Evolutionary conservation across 371 early-diverging fungal species (phyloP), one percentile per base, ranked within the genome.

Genomic region (Mucor sp.): DNA sequence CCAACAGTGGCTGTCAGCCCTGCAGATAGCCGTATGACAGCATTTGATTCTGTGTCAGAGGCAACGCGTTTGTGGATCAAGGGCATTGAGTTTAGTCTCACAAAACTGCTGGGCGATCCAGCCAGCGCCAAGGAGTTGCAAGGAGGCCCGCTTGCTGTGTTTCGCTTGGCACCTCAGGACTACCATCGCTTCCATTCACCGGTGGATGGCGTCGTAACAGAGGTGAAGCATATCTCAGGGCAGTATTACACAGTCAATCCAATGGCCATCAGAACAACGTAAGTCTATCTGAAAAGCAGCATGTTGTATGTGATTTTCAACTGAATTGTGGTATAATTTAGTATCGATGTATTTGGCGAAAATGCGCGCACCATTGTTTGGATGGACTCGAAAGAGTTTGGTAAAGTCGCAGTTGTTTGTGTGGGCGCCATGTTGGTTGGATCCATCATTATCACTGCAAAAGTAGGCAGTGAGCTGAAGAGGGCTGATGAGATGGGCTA

Each of bases 161-260:
- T 89, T 71, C 82, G 93, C 35, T 75, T 94, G 30, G 92, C 93
- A 2, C 92, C 94, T 23, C 91, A 91, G 69, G 93, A 94, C 65
- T 93, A 93, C 60, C 94, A 94, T 63, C 86, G 93, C 21, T 90
- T 87, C 69, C 94, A 93, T 69, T 71, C 79, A 21, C 93, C 93
- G 27, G 83, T 89, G 0, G 82, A 84, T 28, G 91, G 92, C 1
- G 67, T 68, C 4, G 62, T 91, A n/a, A 72, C 68, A 14, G 60
- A 66, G 3, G 60, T 71, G 8, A 63, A 67, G 30, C 63, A 65
- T 11, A 73, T 78, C 28, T 33, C 65, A n/a, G 78, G 78, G 5
- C 75, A 74, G 25, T 78, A 78, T 23, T 78, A 69, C 57, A 78
- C 77, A 33, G 77, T 74, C 55, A 74, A 56, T 28, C 32, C 58